Evolutionary conservation across 1,284 basidiomycete genomes (phyloP).

Genomic region (Rhodotorula glutinis): DNA sequence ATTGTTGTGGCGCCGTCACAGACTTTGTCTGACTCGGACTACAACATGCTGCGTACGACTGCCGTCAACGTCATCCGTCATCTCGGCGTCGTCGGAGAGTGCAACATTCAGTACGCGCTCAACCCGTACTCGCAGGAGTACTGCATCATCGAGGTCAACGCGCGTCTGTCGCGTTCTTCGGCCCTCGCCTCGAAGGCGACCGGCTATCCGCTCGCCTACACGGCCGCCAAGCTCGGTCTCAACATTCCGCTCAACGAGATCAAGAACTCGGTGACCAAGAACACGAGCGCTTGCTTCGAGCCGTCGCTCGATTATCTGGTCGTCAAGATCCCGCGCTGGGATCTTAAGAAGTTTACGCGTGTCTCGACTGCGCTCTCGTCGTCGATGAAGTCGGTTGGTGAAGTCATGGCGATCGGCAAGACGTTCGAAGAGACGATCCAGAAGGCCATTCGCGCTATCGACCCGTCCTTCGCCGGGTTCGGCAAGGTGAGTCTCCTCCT

Average conservation of each 20-base stretch:
- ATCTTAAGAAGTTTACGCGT: slow-evolving; percentile 93
- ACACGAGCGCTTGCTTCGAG: slow-evolving; percentile 96
- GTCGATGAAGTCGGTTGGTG: slow-evolving; percentile 98
- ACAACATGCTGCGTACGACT: slow-evolving; percentile 97
- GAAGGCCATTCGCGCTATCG: slow-evolving; percentile 94
- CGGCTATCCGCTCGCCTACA: slow-evolving; percentile 96
- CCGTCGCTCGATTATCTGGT: slow-evolving; percentile 97
- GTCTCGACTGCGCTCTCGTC: slow-evolving; percentile 83
- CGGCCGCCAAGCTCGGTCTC: slow-evolving; percentile 94
- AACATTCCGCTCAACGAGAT: slow-evolving; percentile 97
- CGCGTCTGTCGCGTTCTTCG: slow-evolving; percentile 96
- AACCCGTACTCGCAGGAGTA: slow-evolving; percentile 94
- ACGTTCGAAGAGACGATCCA: slow-evolving; percentile 98
- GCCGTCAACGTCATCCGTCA: slow-evolving; percentile 98
- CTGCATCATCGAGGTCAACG: slow-evolving; percentile 99
- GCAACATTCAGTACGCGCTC: slow-evolving; percentile 98
- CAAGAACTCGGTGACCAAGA: slow-evolving; percentile 93
- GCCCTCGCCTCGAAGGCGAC: slow-evolving; percentile 98
- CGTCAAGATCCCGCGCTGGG: slow-evolving; percentile 98
- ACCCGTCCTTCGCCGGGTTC: slow-evolving; percentile 91
- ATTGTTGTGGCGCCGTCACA: slow-evolving; percentile 98
- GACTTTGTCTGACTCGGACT: slow-evolving; percentile 92
- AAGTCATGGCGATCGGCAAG: slow-evolving; percentile 98
- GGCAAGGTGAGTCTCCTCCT: slow-evolving; percentile 60
- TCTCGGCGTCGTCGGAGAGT: slow-evolving; percentile 94